Base-by-base conservation (phyloP, 345 rosid species). In the Gossypium rotundifolium region DNA sequence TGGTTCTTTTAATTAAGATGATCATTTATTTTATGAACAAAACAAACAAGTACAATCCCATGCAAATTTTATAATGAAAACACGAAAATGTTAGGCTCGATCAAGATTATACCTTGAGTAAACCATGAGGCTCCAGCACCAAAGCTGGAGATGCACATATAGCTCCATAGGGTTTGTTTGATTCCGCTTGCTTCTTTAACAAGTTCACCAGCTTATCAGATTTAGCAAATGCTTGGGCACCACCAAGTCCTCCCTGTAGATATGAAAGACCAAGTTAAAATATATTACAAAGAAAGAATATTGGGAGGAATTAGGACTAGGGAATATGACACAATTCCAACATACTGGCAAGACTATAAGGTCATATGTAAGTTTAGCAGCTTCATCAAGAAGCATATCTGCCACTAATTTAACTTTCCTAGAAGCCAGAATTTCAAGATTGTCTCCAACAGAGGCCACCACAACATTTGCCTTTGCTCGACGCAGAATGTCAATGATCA, bases 111-210 rank as follows among this genome's bases (percentile, higher is more conserved):
- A 51, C 55, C 55, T 51, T 51, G 55, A 51, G 55, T 51, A 51
- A 51, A 4, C 55, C 55, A 51, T 92, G 88, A 67, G 97, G 88
- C 82, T 90, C 98, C 60, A 95, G 83, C 71, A 93, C 97, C 69
- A 93, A 76, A 74, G 98, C 97, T 73, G 99, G 98, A 72, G 99
- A 93, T 12, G 98, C 99, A 83, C 99, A 95, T 45, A 91, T 88
- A 16, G 98, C 99, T 72, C 94, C 98, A 73, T 95, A 95, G 20
- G 94, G 97, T 81, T 78, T 85, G 83, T 88, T 90, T 66, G 90
- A 80, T 74, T 89, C 96, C 58, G 76, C 82, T 74, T 93, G 99
- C 83, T 81, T 89, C 85, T 91, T 88, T 49, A 95, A 84, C 83
- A 93, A 71, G 72, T 80, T 82, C 80, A 93, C 96, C 87, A 95